Base-by-base conservation (phyloP, 2,329 filamentous ascomycete genomes). In the Fusarium sublunatum region DNA sequence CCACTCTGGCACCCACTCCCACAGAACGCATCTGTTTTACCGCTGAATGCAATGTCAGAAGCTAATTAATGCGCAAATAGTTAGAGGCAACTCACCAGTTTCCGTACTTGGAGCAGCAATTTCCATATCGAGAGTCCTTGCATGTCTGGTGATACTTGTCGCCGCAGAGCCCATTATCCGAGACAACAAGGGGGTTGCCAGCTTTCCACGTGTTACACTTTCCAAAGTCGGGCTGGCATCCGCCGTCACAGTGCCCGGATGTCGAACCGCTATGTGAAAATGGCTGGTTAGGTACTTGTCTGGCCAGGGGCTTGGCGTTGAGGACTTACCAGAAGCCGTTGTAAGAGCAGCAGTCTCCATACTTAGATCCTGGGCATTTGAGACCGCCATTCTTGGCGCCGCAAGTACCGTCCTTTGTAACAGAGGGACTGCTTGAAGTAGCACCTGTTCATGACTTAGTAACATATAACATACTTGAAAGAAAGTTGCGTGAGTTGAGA, bases 271-370 rank as follows among this genome's bases (percentile, higher is more conserved):
- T 57, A 10, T 29, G 26, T 10, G 6, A 9, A 39, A 5, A 36
- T 8, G 9, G 15, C 31, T 41, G 9, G 28, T 54, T 12, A 48
- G 35, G 43, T 6, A 7, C 3, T 15, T 24, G n/a, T 4, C 4
- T 11, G 5, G 5, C 5, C 15, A 12, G 11, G 15, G 24, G 8
- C 5, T 5, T 28, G 11, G 4, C 11, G 4, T 15, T 12, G 7
- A 19, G 26, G 32, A 71, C 73, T 53, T 58, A 76, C 74, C 74
- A 77, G 65, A 64, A 76, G 12, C 73, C 74, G 36, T 63, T 67
- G 34, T 65, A 69, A 2, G 77, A 79, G 46, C 78, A 80, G 64
- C 78, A 79, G 57, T 72, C 69, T 11, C 76, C 76, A 56, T 70
- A 74, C 8, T 34, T 51, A 1, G 74, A 76, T 12, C 69, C 72